Conservation (phyloP, 1,284 basidiomycete species). For the Porodaedalea pini region DNA sequence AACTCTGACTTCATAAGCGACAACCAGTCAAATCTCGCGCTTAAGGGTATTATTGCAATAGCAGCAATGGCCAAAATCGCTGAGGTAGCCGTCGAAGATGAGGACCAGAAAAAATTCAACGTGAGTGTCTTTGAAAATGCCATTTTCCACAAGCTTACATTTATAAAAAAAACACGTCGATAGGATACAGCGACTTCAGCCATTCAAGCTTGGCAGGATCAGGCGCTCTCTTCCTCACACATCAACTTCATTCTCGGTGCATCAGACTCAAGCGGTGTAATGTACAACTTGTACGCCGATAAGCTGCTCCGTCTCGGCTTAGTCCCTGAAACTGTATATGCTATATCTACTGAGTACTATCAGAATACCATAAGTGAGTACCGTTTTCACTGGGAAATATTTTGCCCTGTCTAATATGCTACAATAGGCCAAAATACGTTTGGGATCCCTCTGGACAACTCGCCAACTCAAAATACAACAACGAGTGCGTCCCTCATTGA, state of each 20-base stretch:
- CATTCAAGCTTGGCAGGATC: slow-evolving; percentile 14
- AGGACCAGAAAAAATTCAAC: slow-evolving; percentile 28
- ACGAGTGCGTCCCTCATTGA: background rate
- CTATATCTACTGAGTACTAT: slow-evolving; percentile 1
- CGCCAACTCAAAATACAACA: background rate
- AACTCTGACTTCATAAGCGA: background rate
- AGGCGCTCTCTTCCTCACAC: background rate
- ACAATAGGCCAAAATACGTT: background rate
- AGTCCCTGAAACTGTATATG: slow-evolving; percentile 24
- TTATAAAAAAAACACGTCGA: background rate
- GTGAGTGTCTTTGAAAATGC: slow-evolving; percentile 21
- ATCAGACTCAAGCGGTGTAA: slow-evolving; percentile 31
- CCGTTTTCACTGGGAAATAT: background rate
- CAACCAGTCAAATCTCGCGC: slow-evolving; percentile 34
- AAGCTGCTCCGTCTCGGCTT: slow-evolving; percentile 31
- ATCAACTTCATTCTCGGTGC: slow-evolving; percentile 29
- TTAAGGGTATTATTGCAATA: slow-evolving; percentile 43
- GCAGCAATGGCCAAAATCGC: slow-evolving; percentile 40
- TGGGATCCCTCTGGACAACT: slow-evolving; percentile 8
- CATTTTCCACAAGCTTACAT: slow-evolving; percentile 2
- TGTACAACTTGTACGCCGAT: slow-evolving; percentile 50
- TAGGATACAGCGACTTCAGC: background rate
- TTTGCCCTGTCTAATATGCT: background rate
- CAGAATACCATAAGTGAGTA: background rate
- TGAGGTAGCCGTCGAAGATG: slow-evolving; percentile 25